Evolutionary conservation across 441 rosid species (phyloP).

Genomic region (Francoa sonchifolia): DNA sequence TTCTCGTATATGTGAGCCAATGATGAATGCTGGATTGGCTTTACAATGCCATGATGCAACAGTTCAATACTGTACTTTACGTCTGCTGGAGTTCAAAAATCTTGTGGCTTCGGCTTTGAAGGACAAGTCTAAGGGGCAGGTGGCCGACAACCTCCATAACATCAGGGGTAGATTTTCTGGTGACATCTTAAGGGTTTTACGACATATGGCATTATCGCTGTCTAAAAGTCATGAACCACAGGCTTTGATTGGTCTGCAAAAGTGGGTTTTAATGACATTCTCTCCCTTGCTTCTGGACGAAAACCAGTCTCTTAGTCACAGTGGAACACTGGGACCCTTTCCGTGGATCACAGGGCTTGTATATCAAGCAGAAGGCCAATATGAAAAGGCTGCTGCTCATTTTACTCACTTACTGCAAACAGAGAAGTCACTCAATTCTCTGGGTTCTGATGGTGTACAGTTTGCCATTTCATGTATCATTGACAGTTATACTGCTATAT

Average conservation of each 20-base stretch:
- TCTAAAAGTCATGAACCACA: constrained; percentile 67
- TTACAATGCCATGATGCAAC: constrained; percentile 86
- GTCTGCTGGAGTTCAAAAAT: constrained; percentile 70
- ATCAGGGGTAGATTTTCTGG: constrained; percentile 44
- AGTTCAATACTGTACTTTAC: constrained; percentile 72
- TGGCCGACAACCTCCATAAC: constrained; percentile 43
- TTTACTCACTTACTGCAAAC: constrained; percentile 69
- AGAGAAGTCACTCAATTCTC: constrained; percentile 68
- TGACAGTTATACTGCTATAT: constrained; percentile 80
- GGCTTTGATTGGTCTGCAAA: constrained; percentile 72
- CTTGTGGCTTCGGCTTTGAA: constrained; percentile 41
- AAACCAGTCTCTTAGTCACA: constrained; percentile 31
- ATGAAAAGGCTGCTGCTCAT: constrained; percentile 81
- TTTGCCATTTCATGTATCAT: constrained; percentile 79
- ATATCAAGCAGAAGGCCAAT: constrained; percentile 79
- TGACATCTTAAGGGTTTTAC: constrained; percentile 62
- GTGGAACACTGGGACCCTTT: constrained; percentile 30
- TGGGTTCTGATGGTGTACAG: constrained; percentile 88
- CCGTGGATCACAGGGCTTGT: constrained; percentile 83
- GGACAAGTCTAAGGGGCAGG: constrained; percentile 59
- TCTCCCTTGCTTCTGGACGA: constrained; percentile 63
- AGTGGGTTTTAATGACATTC: constrained; percentile 68
- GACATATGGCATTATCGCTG: constrained; percentile 64
- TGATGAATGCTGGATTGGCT: constrained; percentile 97
- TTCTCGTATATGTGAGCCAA: constrained; percentile 95